Base-by-base conservation (phyloP, 352 stramenopile species). In the Globisporangium parvum region DNA sequence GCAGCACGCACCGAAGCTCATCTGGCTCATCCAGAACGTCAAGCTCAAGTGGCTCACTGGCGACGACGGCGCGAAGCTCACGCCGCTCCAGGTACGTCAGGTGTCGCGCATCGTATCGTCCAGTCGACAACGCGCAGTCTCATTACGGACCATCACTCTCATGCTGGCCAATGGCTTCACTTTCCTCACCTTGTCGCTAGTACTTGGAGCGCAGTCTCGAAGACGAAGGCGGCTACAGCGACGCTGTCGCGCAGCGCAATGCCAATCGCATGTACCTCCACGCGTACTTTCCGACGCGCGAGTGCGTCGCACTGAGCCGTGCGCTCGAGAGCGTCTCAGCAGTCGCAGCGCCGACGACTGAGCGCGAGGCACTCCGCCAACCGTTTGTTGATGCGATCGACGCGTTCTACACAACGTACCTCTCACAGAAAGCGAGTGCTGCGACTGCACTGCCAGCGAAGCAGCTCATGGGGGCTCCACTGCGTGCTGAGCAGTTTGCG, bases 41-140 rank as follows among this genome's bases (percentile, higher is more conserved):
- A 89, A 89, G 46, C 49, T 87, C 56, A 87, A 89, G 62, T 89
- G 79, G 79, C 76, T 86, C 50, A 70, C 59, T 23, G 54, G 55
- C 14, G 55, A 50, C 1, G 65, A 73, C 21, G 73, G 76, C 54
- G 62, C 71, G 28, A 86, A 77, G 48, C n/a, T 81, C 42, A 73
- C 64, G 18, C 60, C 75, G 20, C 55, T 50, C 14, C 51, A 67
- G 55, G 60, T 67, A 37, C 21, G 49, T 10, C 1, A 37, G 31
- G 1, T 37, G 31, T 37, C 31, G 31, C 39, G 20, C 14, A 45
- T 45, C 15, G 2, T 18, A 45, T 45, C 6, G 14, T 9, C 15
- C 39, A 45, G 15, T 20, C 18, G 21, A 1, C 17, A 2, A 26
- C 41, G 26, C 6, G 18, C n/a, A 14, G 31, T 37, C 31, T 37